phyloP scores from a whole-genome alignment of 2,329 filamentous ascomycete species.

The Aspergillus latus region DNA sequence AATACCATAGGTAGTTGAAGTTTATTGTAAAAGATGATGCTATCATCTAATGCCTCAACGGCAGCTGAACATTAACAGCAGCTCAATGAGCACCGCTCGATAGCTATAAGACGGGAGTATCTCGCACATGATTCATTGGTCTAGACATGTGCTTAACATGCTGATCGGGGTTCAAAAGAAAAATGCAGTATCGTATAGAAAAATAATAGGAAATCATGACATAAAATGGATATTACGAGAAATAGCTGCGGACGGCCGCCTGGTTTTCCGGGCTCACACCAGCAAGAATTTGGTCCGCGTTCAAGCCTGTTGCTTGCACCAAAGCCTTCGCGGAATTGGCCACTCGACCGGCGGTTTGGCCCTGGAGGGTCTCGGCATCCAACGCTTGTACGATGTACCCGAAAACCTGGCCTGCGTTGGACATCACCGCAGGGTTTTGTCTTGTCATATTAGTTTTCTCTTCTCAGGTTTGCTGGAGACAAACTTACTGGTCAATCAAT shows the following conservation, averaged over 20 bases:
- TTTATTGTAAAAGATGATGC: neutral
- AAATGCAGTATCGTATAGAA: slow-evolving; percentile 10
- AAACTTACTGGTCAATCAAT: slow-evolving; percentile 84
- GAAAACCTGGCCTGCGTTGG: slow-evolving; percentile 78
- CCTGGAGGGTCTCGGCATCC: slow-evolving; percentile 85
- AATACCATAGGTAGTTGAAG: neutral
- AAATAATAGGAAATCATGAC: slow-evolving; percentile 6
- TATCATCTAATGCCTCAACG: neutral
- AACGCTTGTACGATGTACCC: slow-evolving; percentile 82
- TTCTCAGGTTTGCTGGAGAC: neutral
- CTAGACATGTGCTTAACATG: slow-evolving; percentile 9
- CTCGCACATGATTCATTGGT: slow-evolving; percentile 18
- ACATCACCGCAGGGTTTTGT: slow-evolving; percentile 77
- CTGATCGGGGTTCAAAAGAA: slow-evolving; percentile 3
- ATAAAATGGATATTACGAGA: slow-evolving; percentile 47
- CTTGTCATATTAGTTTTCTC: slow-evolving; percentile 48
- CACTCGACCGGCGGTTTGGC: slow-evolving; percentile 75
- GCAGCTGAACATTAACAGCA: neutral
- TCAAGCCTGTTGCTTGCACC: slow-evolving; percentile 69
- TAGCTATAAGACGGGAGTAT: neutral
- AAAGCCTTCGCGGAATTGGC: slow-evolving; percentile 76
- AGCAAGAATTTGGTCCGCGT: slow-evolving; percentile 72
- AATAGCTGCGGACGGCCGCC: slow-evolving; percentile 74
- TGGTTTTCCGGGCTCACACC: slow-evolving; percentile 79
- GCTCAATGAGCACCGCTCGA: neutral